These are phyloP conservation scores for Dipodascopsis uninucleata DNA, from an alignment of 805 yeast species.

Conservation along the genomic window DNA sequence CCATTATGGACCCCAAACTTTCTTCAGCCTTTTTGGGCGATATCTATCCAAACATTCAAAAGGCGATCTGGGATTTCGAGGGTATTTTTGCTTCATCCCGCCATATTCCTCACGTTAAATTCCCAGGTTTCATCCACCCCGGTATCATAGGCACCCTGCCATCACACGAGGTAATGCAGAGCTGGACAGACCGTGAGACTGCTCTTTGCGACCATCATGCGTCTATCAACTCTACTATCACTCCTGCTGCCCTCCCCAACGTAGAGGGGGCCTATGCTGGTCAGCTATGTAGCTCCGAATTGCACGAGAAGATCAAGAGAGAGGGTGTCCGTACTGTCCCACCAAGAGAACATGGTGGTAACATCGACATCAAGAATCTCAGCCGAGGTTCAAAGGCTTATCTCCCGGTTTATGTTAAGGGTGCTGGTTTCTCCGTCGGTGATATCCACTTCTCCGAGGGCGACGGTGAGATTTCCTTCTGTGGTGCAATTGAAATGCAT, in stretches of 20 bases:
- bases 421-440: slow-evolving; percentile 49
- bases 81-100: slow-evolving; percentile 50
- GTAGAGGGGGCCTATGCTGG: slow-evolving; percentile 43
- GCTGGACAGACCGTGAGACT: slow-evolving; percentile 47
- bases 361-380: slow-evolving; percentile 50
- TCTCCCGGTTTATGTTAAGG: slow-evolving; percentile 46
- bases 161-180: slow-evolving; percentile 41
- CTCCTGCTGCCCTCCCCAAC: slow-evolving; percentile 45
- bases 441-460: slow-evolving; percentile 53
- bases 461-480: slow-evolving; percentile 54
- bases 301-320: slow-evolving; percentile 37
- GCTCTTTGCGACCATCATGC: slow-evolving; percentile 36
- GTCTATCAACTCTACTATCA: slow-evolving; percentile 27
- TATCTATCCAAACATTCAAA: slow-evolving; percentile 51
- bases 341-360: slow-evolving; percentile 47
- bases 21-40: slow-evolving; percentile 51
- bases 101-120: slow-evolving; percentile 49
- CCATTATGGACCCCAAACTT: slow-evolving; percentile 47
- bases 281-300: slow-evolving; percentile 34
- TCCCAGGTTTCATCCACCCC: slow-evolving; percentile 51
- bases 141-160: slow-evolving; percentile 53
- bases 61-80: slow-evolving; percentile 51
- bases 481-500: slow-evolving; percentile 54
- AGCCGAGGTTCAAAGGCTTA: slow-evolving; percentile 49
- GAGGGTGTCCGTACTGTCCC: slow-evolving; percentile 53